Conservation (phyloP, 202 grass and related monocot genomes). For the Setaria italica region DNA sequence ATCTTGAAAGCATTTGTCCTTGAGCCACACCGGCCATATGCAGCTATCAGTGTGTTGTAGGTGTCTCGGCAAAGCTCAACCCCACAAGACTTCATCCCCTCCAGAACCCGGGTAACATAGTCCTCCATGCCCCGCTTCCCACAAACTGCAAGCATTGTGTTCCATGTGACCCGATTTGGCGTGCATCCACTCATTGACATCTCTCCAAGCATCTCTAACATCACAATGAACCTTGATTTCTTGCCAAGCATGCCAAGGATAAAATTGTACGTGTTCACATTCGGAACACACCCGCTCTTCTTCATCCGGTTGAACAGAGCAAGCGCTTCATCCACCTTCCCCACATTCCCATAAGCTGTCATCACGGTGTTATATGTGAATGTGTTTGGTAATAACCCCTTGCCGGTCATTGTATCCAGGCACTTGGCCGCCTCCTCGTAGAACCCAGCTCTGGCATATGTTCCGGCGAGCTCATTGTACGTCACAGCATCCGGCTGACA, state of each 20-base stretch:
- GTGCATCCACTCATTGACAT: slow-evolving; percentile 80
- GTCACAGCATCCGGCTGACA: slow-evolving; percentile 73
- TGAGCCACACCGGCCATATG: slow-evolving; percentile 84
- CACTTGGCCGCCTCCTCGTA: slow-evolving; percentile 65
- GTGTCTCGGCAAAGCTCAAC: slow-evolving; percentile 73
- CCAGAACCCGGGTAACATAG: slow-evolving; percentile 63
- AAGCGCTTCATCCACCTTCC: slow-evolving; percentile 71
- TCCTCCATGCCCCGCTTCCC: slow-evolving; percentile 78
- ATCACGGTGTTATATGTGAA: slow-evolving; percentile 84
- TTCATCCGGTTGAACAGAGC: slow-evolving; percentile 78
- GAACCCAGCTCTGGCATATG: slow-evolving; percentile 80
- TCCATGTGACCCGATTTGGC: slow-evolving; percentile 85
- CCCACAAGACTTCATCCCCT: slow-evolving; percentile 73
- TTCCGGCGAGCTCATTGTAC: slow-evolving; percentile 73
- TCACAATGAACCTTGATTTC: slow-evolving; percentile 61
- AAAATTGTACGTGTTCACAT: slow-evolving; percentile 70
- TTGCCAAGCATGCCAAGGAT: slow-evolving; percentile 86
- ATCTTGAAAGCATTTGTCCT: slow-evolving; percentile 70
- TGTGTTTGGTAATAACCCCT: slow-evolving; percentile 74
- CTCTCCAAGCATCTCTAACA: slow-evolving; percentile 73
- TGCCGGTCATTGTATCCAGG: slow-evolving; percentile 66
- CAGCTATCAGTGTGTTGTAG: slow-evolving; percentile 78
- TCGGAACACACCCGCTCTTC: slow-evolving; percentile 68
- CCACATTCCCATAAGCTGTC: slow-evolving; percentile 64
- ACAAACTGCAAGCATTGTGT: slow-evolving; percentile 81